phyloP scores from a whole-genome alignment of 192 early-diverging fungal species.

The Coemansia sp. region DNA sequence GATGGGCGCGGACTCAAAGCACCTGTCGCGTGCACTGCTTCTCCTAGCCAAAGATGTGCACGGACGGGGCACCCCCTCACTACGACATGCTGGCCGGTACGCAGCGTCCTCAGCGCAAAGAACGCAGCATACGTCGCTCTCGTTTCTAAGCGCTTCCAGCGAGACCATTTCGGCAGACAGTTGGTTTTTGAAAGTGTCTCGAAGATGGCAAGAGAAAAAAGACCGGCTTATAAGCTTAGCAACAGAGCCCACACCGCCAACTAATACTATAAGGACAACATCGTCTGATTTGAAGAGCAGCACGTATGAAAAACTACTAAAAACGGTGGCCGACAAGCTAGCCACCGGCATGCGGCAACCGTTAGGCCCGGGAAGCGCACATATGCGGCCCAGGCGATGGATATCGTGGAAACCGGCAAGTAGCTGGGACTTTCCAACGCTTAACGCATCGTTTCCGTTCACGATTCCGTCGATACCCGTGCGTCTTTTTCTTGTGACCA shows the following conservation, averaged over 20 bases:
- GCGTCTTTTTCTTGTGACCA: constrained; percentile 27
- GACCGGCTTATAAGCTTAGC: constrained; percentile 13
- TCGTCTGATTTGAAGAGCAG: not conserved
- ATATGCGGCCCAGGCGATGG: constrained; percentile 15
- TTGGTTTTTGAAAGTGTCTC: constrained; percentile 5
- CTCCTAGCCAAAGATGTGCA: constrained; percentile 27
- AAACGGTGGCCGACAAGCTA: not conserved
- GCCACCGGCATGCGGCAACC: not conserved
- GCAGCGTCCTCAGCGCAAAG: not conserved
- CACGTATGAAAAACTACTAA: not conserved
- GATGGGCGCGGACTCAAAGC: constrained; percentile 49
- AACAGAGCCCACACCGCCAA: not conserved
- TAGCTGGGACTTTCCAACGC: constrained; percentile 51
- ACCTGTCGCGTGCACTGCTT: constrained; percentile 32
- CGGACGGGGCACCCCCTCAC: constrained; percentile 2
- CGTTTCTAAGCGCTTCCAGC: not conserved
- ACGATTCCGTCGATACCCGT: constrained; percentile 48
- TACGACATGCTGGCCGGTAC: constrained; percentile 18
- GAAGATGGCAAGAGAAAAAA: constrained; percentile 13
- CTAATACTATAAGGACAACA: not conserved
- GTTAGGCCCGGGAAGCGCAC: not conserved
- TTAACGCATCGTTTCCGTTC: constrained; percentile 51
- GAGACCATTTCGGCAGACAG: not conserved
- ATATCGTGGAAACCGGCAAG: constrained; percentile 13
- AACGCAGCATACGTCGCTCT: not conserved